Evolutionary conservation across 2,329 filamentous ascomycete genomes (phyloP).

Genomic region (Exserohilum rostratum): DNA sequence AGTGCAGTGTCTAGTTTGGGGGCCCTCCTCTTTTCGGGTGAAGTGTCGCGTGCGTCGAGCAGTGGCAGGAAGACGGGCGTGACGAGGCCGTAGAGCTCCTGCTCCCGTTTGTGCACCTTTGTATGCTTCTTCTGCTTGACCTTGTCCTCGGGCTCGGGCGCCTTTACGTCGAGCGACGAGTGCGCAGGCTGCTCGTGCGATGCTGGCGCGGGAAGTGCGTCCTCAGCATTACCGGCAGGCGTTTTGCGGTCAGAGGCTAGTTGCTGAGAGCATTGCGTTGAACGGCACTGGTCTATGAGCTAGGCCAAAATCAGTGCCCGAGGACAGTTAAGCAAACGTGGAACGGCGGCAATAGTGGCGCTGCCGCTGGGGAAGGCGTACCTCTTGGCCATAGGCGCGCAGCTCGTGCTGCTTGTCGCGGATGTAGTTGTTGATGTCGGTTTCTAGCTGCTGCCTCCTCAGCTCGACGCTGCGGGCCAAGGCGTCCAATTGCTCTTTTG

Average conservation of each 20-base stretch:
- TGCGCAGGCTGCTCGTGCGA: slow-evolving; percentile 2
- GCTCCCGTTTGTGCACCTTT: slow-evolving; percentile 47
- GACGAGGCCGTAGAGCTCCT: slow-evolving; percentile 46
- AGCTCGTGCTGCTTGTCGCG: slow-evolving; percentile 42
- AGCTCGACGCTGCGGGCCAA: slow-evolving; percentile 43
- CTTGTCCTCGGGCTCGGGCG: slow-evolving; percentile 27
- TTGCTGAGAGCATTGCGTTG: slow-evolving; percentile 36
- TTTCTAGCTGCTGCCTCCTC: slow-evolving; percentile 45
- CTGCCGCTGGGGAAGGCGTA: slow-evolving; percentile 15
- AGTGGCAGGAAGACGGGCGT: slow-evolving; percentile 47
- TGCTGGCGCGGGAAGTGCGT: slow-evolving; percentile 2
- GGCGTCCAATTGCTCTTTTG: slow-evolving; percentile 38
- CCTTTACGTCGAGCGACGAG: slow-evolving; percentile 18
- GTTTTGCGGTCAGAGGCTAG: slow-evolving; percentile 13
- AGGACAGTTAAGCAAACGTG: slow-evolving; percentile 6
- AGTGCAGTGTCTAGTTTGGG: slow-evolving; percentile 13
- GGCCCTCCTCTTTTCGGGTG: slow-evolving; percentile 30
- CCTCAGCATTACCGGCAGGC: slow-evolving; percentile 6
- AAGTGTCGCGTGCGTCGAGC: slow-evolving; percentile 38
- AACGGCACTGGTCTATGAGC: slow-evolving; percentile 42
- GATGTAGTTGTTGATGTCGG: slow-evolving; percentile 45
- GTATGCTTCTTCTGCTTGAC: slow-evolving; percentile 44
- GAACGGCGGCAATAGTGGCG: not conserved
- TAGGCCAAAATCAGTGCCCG: slow-evolving; percentile 36
- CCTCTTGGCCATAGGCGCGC: slow-evolving; percentile 40